Conservation (phyloP, 1,284 basidiomycete genomes). For the Pseudozyma hubeiensis region DNA sequence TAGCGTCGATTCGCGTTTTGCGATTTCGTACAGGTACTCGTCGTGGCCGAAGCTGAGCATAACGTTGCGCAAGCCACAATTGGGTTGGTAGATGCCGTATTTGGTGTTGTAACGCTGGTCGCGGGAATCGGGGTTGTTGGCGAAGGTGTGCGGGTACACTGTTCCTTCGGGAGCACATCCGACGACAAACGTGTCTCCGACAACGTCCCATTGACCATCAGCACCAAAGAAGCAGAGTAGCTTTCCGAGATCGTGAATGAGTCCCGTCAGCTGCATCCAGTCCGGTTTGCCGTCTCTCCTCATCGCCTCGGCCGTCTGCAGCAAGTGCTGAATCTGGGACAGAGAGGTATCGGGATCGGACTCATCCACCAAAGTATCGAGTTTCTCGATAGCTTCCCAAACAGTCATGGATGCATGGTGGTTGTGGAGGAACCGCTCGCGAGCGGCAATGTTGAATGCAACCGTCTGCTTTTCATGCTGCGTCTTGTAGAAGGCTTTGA, state of each 20-base stretch:
- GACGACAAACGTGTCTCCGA: constrained; percentile 85
- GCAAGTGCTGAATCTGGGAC: constrained; percentile 84
- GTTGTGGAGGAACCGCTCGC: constrained; percentile 45
- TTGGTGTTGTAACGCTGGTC: constrained; percentile 82
- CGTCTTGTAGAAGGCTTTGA: constrained; percentile 87
- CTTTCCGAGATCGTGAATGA: constrained; percentile 72
- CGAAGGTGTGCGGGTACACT: constrained; percentile 83
- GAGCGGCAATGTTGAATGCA: constrained; percentile 49
- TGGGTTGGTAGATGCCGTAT: constrained; percentile 83
- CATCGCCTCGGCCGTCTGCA: constrained; percentile 92
- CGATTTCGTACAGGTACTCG: constrained; percentile 69
- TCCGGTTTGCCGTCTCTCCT: constrained; percentile 80
- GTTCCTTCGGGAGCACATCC: constrained; percentile 79
- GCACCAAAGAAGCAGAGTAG: constrained; percentile 57
- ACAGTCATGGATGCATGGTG: constrained; percentile 70
- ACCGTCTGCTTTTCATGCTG: constrained; percentile 84
- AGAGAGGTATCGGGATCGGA: constrained; percentile 76
- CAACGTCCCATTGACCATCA: constrained; percentile 90
- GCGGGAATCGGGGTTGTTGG: constrained; percentile 79
- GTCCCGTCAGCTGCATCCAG: constrained; percentile 81
- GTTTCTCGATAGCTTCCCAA: constrained; percentile 90
- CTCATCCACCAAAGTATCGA: constrained; percentile 87
- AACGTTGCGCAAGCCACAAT: constrained; percentile 88
- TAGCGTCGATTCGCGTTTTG: constrained; percentile 71
- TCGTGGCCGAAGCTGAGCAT: constrained; percentile 93